phyloP scores from a whole-genome alignment of 371 early-diverging fungal genomes.

The Actinomortierella wolfii region DNA sequence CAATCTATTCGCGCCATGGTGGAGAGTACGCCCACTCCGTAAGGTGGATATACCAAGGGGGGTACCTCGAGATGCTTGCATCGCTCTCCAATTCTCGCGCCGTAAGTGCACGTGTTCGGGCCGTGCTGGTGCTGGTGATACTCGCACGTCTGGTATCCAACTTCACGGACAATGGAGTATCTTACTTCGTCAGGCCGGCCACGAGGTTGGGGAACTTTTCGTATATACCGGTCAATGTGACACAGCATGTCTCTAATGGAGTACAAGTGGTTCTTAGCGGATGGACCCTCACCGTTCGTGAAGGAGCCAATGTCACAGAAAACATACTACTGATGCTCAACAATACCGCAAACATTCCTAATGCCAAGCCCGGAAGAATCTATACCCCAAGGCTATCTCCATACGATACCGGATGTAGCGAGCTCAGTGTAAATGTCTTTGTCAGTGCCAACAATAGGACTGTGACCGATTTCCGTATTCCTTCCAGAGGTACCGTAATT shows the following conservation, averaged over 20 bases:
- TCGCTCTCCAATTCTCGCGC: background rate
- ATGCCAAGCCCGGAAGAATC: background rate
- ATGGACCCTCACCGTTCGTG: background rate
- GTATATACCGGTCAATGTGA: too few species aligned
- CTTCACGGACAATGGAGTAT: slow-evolving; percentile 1
- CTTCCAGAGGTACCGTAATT: too few species aligned
- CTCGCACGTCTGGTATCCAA: slow-evolving; percentile 2
- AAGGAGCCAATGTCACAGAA: background rate
- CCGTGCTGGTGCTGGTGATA: slow-evolving; percentile 1
- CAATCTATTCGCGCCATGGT: slow-evolving; percentile 12
- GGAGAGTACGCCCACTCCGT: slow-evolving; percentile 14
- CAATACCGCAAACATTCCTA: slow-evolving; percentile 9
- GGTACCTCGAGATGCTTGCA: slow-evolving; percentile 7
- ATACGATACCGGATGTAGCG: slow-evolving; percentile 5
- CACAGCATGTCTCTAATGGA: too few species aligned
- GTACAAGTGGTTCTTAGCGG: background rate
- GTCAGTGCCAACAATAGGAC: too few species aligned
- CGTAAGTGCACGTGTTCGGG: background rate
- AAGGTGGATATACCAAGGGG: slow-evolving; percentile 13
- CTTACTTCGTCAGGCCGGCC: background rate
- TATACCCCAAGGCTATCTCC: slow-evolving; percentile 4
- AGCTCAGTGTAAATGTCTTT: too few species aligned
- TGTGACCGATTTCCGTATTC: too few species aligned
- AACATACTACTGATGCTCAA: slow-evolving; percentile 4
- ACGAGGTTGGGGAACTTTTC: too few species aligned